phyloP scores from a whole-genome alignment of 129 eudicot species.

The Arctium lappa region DNA sequence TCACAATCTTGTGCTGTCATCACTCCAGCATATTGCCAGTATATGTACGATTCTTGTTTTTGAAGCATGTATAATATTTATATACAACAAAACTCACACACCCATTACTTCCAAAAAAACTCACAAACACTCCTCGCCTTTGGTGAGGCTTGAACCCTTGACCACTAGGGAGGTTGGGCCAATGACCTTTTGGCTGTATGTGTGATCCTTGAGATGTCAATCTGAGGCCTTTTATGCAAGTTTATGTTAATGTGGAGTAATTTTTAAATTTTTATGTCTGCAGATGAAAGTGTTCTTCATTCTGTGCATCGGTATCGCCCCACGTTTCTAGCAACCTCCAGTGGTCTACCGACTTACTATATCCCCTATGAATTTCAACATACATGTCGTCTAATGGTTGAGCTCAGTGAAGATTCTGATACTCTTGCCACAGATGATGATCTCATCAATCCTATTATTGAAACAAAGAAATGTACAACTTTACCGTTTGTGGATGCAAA shows the following conservation, averaged over 20 bases:
- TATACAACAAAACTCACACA: neutral
- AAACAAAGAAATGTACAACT: constrained; percentile 45
- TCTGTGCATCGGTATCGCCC: constrained; percentile 91
- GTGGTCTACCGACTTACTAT: constrained; percentile 55
- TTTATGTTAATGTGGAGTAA: constrained; percentile 9
- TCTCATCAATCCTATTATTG: constrained; percentile 19
- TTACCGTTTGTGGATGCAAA: constrained; percentile 59
- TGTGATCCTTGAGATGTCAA: constrained; percentile 20
- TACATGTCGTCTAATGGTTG: constrained; percentile 44
- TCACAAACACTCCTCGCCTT: too few species aligned
- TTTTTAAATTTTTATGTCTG: neutral
- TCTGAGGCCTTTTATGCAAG: neutral
- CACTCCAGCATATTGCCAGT: constrained; percentile 65
- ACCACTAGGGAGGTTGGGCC: neutral
- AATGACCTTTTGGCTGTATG: neutral
- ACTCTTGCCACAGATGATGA: constrained; percentile 42
- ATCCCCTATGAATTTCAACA: constrained; percentile 63
- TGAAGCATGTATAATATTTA: neutral
- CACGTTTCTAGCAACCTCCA: constrained; percentile 43
- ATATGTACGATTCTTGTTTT: constrained; percentile 52
- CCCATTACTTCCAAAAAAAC: neutral
- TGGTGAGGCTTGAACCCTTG: too few species aligned
- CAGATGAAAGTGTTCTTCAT: constrained; percentile 71
- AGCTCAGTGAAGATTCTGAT: constrained; percentile 33
- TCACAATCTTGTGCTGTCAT: constrained; percentile 74